A percentile compares a stretch with the other conserved stretches of the same genome.
phyloP scores from a whole-genome alignment of 225 moss, liverwort and hornwort genomes.

The Polytrichum formosum region DNA sequence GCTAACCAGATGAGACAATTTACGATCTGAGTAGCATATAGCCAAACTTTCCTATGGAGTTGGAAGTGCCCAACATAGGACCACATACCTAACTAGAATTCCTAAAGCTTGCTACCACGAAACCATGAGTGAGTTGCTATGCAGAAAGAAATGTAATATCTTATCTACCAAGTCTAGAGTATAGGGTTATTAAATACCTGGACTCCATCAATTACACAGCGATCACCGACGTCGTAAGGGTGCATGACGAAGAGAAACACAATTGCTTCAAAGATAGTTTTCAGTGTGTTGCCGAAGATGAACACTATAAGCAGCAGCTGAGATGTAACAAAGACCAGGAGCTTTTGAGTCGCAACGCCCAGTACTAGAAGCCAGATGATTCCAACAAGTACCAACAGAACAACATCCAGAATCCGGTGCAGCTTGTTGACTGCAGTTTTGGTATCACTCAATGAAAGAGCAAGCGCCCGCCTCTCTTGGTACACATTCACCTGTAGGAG shows the following conservation, averaged over 20 bases:
- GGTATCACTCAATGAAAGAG: slow-evolving; percentile 49
- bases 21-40: no score
- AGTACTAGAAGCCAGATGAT: slow-evolving; percentile 33
- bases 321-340: slow-evolving; percentile 46
- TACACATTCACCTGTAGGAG: slow-evolving; percentile 15
- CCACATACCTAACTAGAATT: no score
- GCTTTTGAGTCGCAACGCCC: slow-evolving; percentile 14
- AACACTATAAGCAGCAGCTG: slow-evolving; percentile 52
- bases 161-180: no score
- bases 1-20: no score
- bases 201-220: slow-evolving; percentile 51
- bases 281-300: slow-evolving; percentile 58
- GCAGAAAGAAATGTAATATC: no score
- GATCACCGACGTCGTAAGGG: slow-evolving; percentile 63
- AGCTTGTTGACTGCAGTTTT: slow-evolving; percentile 33
- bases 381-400: slow-evolving; percentile 2
- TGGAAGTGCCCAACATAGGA: no score
- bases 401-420: slow-evolving; percentile 14
- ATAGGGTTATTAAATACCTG: slow-evolving; percentile 32
- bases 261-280: slow-evolving; percentile 54
- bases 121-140: no score
- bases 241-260: slow-evolving; percentile 68
- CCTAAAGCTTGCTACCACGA: no score
- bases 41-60: no score
- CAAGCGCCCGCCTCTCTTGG: slow-evolving; percentile 20